A percentile compares a stretch with the other conserved stretches of the same genome.
Evolutionary conservation across 495 filamentous ascomycete genomes (phyloP).

Genomic region (Baudoinia panamericana): DNA sequence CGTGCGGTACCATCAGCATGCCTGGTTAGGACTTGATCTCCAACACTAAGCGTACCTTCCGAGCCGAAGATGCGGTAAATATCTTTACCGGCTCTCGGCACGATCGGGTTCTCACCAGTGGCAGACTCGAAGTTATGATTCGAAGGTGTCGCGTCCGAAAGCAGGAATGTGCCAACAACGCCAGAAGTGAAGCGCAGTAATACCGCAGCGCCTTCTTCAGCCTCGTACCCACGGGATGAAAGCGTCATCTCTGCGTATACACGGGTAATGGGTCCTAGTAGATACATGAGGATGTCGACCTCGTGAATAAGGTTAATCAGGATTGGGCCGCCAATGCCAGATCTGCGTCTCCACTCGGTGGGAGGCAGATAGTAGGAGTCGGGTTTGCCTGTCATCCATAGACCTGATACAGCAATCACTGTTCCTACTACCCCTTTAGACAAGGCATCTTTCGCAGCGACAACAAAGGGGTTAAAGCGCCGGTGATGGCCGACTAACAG

Average conservation of each 20-base stretch:
- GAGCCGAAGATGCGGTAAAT: constrained; percentile 48
- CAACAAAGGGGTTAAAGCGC: constrained; percentile 46
- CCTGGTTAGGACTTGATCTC: constrained; percentile 43
- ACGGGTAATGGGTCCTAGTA: constrained; percentile 41
- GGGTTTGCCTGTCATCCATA: constrained; percentile 44
- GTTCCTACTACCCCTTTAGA: constrained; percentile 32
- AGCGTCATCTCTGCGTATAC: constrained; percentile 39
- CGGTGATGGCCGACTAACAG: constrained; percentile 48
- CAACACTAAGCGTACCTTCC: constrained; percentile 40
- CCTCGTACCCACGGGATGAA: constrained; percentile 35
- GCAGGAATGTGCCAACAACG: constrained; percentile 44
- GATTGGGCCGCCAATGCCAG: constrained; percentile 37
- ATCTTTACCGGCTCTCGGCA: constrained; percentile 33
- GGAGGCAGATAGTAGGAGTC: constrained; percentile 37
- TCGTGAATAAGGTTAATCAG: constrained; percentile 50
- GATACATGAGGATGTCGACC: constrained; percentile 44
- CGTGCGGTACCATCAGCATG: constrained; percentile 27
- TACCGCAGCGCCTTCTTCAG: constrained; percentile 46
- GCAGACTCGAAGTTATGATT: constrained; percentile 44
- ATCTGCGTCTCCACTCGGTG: constrained; percentile 35
- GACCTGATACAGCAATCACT: constrained; percentile 41
- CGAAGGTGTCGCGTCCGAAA: constrained; percentile 39
- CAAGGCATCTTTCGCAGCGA: constrained; percentile 36
- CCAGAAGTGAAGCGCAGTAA: constrained; percentile 44
- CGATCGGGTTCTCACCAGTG: constrained; percentile 46